Percentiles rank a stretch among this genome's conserved stretches.
Evolutionary conservation across 768 basidiomycete species (phyloP).

Genomic region (Tulasnella sp.): DNA sequence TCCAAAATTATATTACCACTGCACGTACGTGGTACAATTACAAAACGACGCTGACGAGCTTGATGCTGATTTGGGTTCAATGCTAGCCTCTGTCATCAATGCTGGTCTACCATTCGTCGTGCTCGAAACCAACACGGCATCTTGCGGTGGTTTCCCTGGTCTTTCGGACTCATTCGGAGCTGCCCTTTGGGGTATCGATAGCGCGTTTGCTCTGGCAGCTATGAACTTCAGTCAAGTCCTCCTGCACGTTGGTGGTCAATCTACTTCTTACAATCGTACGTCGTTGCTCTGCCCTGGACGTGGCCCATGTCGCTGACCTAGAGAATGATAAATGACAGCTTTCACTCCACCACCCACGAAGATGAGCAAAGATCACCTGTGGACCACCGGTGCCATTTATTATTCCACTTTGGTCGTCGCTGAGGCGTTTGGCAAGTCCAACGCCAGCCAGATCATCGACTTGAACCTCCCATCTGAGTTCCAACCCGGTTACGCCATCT

Average conservation of each 20-base stretch:
- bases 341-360: conserved; percentile 48
- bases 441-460: conserved; percentile 39
- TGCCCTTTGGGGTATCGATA: conserved; percentile 42
- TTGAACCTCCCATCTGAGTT: conserved; percentile 33
- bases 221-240: conserved; percentile 42
- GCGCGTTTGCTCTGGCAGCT: conserved; percentile 43
- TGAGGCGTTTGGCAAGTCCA: conserved; percentile 41
- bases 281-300: not conserved
- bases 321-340: conserved; percentile 28
- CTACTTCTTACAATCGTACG: conserved; percentile 47
- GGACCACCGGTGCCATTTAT: conserved; percentile 44
- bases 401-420: conserved; percentile 42
- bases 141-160: conserved; percentile 49
- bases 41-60: not conserved
- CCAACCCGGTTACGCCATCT: conserved; percentile 44
- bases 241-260: conserved; percentile 44
- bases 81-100: conserved; percentile 32
- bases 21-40: conserved; percentile 26
- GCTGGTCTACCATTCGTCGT: conserved; percentile 44
- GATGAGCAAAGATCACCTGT: conserved; percentile 33
- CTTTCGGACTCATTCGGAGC: conserved; percentile 45
- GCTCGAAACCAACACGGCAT: conserved; percentile 58
- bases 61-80: not conserved
- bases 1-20: conserved; percentile 43
- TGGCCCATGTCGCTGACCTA: not conserved